These are phyloP conservation scores for Tulasnella sp. DNA, from an alignment of 768 basidiomycete species.

Conservation along the genomic window DNA sequence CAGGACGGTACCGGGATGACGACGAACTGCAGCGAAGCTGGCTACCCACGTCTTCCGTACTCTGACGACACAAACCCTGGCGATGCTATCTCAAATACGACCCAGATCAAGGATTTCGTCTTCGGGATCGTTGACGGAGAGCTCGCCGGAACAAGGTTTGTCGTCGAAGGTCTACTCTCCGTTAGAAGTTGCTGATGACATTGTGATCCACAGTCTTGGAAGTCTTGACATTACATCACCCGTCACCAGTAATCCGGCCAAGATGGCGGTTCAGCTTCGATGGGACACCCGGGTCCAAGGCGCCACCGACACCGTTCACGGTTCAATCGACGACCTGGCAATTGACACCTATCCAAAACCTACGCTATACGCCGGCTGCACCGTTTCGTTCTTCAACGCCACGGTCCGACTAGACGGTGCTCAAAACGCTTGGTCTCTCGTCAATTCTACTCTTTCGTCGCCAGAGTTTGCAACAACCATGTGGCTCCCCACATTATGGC, in stretches of 20 bases:
- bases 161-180: too few species aligned
- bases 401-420: neutral
- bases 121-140: neutral
- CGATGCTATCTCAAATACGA: neutral
- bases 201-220: neutral
- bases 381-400: neutral
- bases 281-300: neutral
- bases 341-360: neutral
- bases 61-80: neutral
- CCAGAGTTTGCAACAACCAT: neutral
- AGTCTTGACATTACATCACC: neutral
- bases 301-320: neutral
- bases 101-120: neutral
- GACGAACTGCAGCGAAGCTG: neutral
- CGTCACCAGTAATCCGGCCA: neutral
- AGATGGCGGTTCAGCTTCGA: neutral
- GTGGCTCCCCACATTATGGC: neutral
- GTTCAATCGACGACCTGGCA: neutral
- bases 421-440: neutral
- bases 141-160: neutral
- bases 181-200: neutral
- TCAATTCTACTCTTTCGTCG: neutral
- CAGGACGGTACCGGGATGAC: neutral
- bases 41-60: neutral
- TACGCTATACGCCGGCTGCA: neutral